phyloP scores from a whole-genome alignment of 2,329 filamentous ascomycete species.

The Penicillium nordicum region DNA sequence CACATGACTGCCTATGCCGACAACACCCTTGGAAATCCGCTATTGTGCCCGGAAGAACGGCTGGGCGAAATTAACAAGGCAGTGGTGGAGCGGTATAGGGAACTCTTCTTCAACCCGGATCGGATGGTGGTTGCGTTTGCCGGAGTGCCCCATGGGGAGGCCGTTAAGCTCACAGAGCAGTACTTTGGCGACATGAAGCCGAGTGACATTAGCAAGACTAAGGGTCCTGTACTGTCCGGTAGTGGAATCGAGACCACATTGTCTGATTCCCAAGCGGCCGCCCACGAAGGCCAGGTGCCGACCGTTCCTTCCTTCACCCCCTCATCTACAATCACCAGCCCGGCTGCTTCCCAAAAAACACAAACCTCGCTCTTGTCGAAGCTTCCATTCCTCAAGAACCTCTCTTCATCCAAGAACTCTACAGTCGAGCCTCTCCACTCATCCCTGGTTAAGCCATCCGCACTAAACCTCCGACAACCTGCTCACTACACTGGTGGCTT shows the following conservation, averaged over 20 bases:
- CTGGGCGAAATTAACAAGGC: conserved; percentile 69
- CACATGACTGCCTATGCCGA: conserved; percentile 95
- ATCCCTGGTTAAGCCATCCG: conserved; percentile 41
- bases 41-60: conserved; percentile 85
- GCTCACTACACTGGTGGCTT: conserved; percentile 93
- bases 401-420: conserved; percentile 67
- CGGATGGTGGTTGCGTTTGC: conserved; percentile 93
- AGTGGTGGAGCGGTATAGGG: conserved; percentile 74
- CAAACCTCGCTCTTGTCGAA: conserved; percentile 69
- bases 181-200: conserved; percentile 89
- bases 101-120: conserved; percentile 82
- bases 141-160: conserved; percentile 77
- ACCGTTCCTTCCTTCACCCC: conserved; percentile 42
- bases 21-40: conserved; percentile 90
- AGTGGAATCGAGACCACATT: conserved; percentile 56
- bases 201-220: conserved; percentile 46
- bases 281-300: conserved; percentile 32
- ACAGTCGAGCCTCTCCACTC: conserved; percentile 55
- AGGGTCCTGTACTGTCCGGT: conserved; percentile 51
- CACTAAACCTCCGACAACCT: conserved; percentile 59
- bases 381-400: conserved; percentile 84
- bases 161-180: conserved; percentile 73
- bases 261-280: conserved; percentile 28
- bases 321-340: conserved; percentile 36
- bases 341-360: conserved; percentile 43